Base-by-base conservation (phyloP, 768 basidiomycete species). In the Lactifluus pinguis region DNA sequence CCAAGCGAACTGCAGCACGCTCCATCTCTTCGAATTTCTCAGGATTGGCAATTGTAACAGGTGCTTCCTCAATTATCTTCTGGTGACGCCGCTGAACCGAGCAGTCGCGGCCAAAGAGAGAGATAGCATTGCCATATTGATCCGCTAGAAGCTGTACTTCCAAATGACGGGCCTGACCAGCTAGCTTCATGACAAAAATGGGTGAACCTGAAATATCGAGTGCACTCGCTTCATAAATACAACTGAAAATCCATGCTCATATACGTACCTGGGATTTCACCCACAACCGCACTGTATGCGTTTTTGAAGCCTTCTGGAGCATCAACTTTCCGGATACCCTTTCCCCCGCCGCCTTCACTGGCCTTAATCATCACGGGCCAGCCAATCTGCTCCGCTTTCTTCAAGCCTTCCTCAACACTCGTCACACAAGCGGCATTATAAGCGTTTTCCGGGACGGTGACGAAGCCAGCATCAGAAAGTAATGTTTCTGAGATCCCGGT, bases 281-380 rank as follows among this genome's bases (percentile, higher is more conserved):
- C 90, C 42, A 84, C 82, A 10, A 98, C 97, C 6, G 97, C 97
- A 65, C 89, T 82, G 74, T 85, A 99, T 32, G 94, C 87, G 70
- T 94, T 95, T 76, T 89, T 94, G 80, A 99, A 98, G 53, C 83
- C 82, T 49, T 93, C 90, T 1, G 87, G 77, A 51, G 77, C 75
- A 53, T 95, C 92, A 32, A 99, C 97, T 76, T 90, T 98, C 57
- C 97, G 81, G 61, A 99, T 99, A 75, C 97, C 97, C 74, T 99
- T 99, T 61, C 97, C 97, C 73, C 97, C 97, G 67, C 97, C 97
- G 66, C 97, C 97, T 74, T 99, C 97, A 65, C 90, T 93, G 6
- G 97, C 97, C 78, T 99, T 99, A 78, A 99, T 98, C 97, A 99
- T 99, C 64, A 99, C 85, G 0, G 97, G 97, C 80, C 83, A 98